Evolutionary conservation across 257 asterid species (phyloP), one percentile per base, ranked within the genome.

Genomic region (Fraxinus pennsylvanica): DNA sequence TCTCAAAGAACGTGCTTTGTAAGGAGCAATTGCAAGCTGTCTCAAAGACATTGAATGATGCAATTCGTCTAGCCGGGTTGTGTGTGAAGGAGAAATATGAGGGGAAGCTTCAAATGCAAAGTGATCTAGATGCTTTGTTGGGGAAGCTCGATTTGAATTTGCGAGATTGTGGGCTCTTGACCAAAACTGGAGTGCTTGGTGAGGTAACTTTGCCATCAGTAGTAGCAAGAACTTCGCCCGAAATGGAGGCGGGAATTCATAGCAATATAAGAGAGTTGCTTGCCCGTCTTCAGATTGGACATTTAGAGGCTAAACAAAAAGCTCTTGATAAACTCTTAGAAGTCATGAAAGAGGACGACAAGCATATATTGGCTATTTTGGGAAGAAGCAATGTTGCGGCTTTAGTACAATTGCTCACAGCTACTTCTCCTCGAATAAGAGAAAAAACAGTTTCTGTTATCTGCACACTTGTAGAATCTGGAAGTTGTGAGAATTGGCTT

Each of bases 261-360:
- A 85, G 88, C 2, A 88, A 82, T 76, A 82, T 92, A 22, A 71
- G 90, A 38, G 98, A 95, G 83, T 77, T 95, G 80, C 94, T 95
- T 9, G 98, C 99, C 17, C 89, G 99, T 14, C 97, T 95, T 41
- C 98, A 95, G 74, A 95, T 95, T 15, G 99, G 99, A 3, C 97
- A 95, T 76, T 74, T 91, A 87, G 99, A 91, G 87, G 88, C 95
- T 6, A 95, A 95, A 47, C 96, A 95, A 71, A 87, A 81, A 57
- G 99, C 99, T 3, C 90, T 95, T 6, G 98, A 95, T 74, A 74
- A 73, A 75, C 91, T 95, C 15, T 86, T 92, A 4, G 97, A 90
- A 70, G 83, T 84, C 77, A 89, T 92, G 96, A 90, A 88, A 73
- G 97, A 92, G 47, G 97, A 92, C 36, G 97, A 94, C 41, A 89